Evolutionary conservation across 768 basidiomycete species (phyloP), one percentile per base, ranked within the genome.

Genomic region (Podaxis mareebaensis): DNA sequence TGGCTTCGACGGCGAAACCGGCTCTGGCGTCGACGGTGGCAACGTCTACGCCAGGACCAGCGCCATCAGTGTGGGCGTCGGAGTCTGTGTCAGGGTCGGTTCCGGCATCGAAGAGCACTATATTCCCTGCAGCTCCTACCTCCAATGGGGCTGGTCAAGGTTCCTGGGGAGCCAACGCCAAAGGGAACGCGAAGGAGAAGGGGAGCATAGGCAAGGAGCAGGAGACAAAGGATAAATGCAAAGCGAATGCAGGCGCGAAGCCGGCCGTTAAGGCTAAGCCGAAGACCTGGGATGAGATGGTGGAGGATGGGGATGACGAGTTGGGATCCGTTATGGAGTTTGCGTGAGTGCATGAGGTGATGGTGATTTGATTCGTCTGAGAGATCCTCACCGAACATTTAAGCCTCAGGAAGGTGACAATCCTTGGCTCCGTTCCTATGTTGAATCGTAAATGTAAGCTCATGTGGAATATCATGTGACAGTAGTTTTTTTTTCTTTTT

Each of bases 301-400:
- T 61, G 6, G 60, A 61, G n/a, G 61, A 62, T 7, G 53, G 30
- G 20, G 61, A 56, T 60, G 59, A 30, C 5, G 61, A 62, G 12
- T 56, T 62, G 53, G 61, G 61, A 6, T 56, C 61, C 5, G 30
- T 62, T 17, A 61, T 61, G 60, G 52, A 61, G 17, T 53, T 54
- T 22, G 15, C 30, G 30, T 33, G 30, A 33, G 30, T 33, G 30
- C 30, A 7, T 10, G 30, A 33, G 30, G 8, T 7, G 30, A 24
- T 40, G 49, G 46, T 53, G 28, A 28, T 22, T 28, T 8, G 4
- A 51, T 20, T n/a, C 12, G 22, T 12, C 22, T 12, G 22, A 51
- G 49, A 20, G 49, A 3, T 51, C 6, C 11, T 4, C 49, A 26
- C 20, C 24, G 22, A 12, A 20, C 24, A 12, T 12, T 7, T 5